phyloP scores from a whole-genome alignment of 108 stramenopile genomes.

The Cyclotella distinguenda region DNA sequence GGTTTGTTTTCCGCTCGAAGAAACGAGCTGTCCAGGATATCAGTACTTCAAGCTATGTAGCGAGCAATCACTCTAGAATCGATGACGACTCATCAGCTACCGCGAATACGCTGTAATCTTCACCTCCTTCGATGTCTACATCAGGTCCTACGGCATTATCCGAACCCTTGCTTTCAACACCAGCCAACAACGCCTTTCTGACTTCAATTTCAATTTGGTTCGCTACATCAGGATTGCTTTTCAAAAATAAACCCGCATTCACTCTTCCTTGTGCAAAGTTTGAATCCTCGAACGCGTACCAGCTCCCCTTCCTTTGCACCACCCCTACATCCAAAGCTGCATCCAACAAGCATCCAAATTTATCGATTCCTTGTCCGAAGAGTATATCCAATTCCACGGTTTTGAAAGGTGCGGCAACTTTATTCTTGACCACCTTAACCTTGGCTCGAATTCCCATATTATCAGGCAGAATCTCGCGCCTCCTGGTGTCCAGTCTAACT shows the following conservation, averaged over 20 bases:
- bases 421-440: constrained; percentile 96
- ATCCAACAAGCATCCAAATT: constrained; percentile 83
- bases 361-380: constrained; percentile 87
- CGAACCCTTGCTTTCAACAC: neutral
- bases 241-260: constrained; percentile 65
- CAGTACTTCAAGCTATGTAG: no score
- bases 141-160: constrained; percentile 2
- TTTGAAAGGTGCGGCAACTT: constrained; percentile 93
- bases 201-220: constrained; percentile 62
- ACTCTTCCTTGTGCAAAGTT: constrained; percentile 85
- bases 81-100: no score
- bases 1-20: no score
- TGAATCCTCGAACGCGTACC: constrained; percentile 75
- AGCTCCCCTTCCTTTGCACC: constrained; percentile 82
- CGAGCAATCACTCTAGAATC: no score
- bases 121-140: neutral
- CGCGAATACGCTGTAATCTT: neutral
- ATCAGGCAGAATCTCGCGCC: constrained; percentile 89
- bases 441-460: constrained; percentile 87
- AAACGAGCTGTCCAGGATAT: no score
- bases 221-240: constrained; percentile 53
- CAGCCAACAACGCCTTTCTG: constrained; percentile 52
- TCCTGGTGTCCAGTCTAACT: constrained; percentile 86
- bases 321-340: constrained; percentile 81
- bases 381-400: constrained; percentile 82